These are phyloP conservation scores for Phialophora tarda DNA, from an alignment of 2,329 filamentous ascomycete species.

Conservation along the genomic window DNA sequence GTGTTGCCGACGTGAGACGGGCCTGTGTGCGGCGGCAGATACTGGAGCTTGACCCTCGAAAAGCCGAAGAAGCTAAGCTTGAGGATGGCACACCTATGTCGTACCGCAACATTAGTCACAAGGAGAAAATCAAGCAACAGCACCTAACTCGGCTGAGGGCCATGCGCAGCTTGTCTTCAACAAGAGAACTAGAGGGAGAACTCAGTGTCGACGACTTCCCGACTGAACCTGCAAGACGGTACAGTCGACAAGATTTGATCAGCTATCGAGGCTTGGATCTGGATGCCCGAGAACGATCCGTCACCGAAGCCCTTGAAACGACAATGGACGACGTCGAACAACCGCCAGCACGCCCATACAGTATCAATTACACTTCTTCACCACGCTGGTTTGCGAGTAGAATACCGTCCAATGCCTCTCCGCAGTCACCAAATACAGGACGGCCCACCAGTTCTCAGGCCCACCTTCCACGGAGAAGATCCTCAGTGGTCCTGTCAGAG, in stretches of 20 bases:
- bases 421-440: neutral
- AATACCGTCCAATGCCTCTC: slow-evolving; percentile 11
- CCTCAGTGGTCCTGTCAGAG: slow-evolving; percentile 51
- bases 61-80: slow-evolving; percentile 33
- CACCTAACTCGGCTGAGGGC: slow-evolving; percentile 35
- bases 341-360: slow-evolving; percentile 29
- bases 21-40: slow-evolving; percentile 53
- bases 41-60: slow-evolving; percentile 42
- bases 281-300: slow-evolving; percentile 36
- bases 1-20: slow-evolving; percentile 55
- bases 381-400: slow-evolving; percentile 28
- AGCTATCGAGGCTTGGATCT: slow-evolving; percentile 35
- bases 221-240: slow-evolving; percentile 14
- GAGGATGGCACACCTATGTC: slow-evolving; percentile 39
- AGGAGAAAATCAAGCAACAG: slow-evolving; percentile 38
- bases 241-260: slow-evolving; percentile 27
- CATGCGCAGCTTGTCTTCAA: slow-evolving; percentile 25
- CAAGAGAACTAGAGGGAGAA: slow-evolving; percentile 19
- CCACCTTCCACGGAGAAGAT: slow-evolving; percentile 47
- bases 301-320: slow-evolving; percentile 36
- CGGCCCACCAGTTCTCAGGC: slow-evolving; percentile 9
- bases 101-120: slow-evolving; percentile 34
- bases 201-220: slow-evolving; percentile 18
- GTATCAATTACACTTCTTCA: slow-evolving; percentile 36
- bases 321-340: slow-evolving; percentile 34